A percentile compares a stretch with the other conserved stretches of the same genome.
Conservation (phyloP, 148 eudicot genomes). For the Rhododendron simsii region DNA sequence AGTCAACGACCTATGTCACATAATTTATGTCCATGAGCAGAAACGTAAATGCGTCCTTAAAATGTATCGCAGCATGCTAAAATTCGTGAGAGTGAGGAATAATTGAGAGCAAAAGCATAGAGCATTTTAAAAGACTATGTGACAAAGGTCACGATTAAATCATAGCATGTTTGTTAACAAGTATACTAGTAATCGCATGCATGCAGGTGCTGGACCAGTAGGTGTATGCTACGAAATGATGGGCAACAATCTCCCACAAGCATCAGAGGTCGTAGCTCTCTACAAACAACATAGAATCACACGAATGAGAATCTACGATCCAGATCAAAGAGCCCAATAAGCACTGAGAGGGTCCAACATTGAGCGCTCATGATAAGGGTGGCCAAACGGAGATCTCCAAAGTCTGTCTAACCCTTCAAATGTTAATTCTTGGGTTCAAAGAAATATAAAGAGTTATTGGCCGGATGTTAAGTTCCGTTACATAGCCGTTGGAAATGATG, state of each 20-base stretch:
- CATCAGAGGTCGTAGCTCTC: slow-evolving; percentile 2
- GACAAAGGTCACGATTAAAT: no score
- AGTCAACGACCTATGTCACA: no score
- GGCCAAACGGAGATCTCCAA: slow-evolving; percentile 12
- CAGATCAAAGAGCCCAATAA: not conserved
- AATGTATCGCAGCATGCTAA: no score
- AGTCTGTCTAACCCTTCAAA: not conserved
- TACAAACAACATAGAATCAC: slow-evolving; percentile 1
- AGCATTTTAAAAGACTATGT: no score
- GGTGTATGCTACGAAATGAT: slow-evolving; percentile 13
- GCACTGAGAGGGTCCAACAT: slow-evolving; percentile 16
- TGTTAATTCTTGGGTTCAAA: slow-evolving; percentile 4
- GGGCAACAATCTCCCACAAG: slow-evolving; percentile 17
- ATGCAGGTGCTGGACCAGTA: not conserved
- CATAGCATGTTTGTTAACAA: no score
- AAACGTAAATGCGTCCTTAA: no score
- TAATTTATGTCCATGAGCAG: no score
- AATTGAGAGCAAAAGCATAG: no score
- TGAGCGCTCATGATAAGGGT: slow-evolving; percentile 11
- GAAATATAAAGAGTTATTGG: not conserved
- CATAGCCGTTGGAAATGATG: slow-evolving; percentile 14
- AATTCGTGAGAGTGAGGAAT: no score
- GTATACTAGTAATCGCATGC: no score
- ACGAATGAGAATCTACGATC: slow-evolving; percentile 15
- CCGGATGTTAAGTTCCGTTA: slow-evolving; percentile 8